Percentiles rank a stretch among this genome's conserved stretches.
phyloP scores from a whole-genome alignment of 306 rosid species.

The Dalbergia oliveri region DNA sequence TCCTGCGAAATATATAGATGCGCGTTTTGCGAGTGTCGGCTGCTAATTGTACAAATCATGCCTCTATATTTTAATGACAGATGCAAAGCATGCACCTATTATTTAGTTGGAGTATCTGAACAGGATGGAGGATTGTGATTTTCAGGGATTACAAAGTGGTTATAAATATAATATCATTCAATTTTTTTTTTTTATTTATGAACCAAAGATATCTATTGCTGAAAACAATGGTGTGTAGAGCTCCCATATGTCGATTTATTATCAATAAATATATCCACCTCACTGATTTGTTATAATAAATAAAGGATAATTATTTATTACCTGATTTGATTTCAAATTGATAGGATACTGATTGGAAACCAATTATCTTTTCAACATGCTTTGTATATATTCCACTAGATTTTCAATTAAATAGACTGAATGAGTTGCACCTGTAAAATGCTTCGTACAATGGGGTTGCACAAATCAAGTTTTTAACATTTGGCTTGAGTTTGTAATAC shows the following conservation, averaged over 20 bases:
- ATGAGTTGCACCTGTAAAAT: constrained; percentile 1
- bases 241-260: too few relatives aligned
- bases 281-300: neutral
- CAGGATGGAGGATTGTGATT: neutral
- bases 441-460: constrained; percentile 9
- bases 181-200: too few relatives aligned
- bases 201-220: too few relatives aligned
- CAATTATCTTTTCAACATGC: constrained; percentile 1
- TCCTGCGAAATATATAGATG: neutral
- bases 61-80: neutral
- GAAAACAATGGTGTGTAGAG: too few relatives aligned
- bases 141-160: neutral
- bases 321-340: neutral
- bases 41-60: constrained; percentile 5
- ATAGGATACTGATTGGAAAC: neutral
- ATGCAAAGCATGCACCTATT: constrained; percentile 18
- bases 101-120: constrained; percentile 4
- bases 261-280: neutral
- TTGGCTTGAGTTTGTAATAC: constrained; percentile 13
- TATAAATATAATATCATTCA: neutral
- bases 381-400: neutral
- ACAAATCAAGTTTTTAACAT: neutral
- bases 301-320: neutral
- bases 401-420: constrained; percentile 6
- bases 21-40: constrained; percentile 28